Conservation (phyloP, 1,139 yeast genomes). For the Diutina siamensis region DNA sequence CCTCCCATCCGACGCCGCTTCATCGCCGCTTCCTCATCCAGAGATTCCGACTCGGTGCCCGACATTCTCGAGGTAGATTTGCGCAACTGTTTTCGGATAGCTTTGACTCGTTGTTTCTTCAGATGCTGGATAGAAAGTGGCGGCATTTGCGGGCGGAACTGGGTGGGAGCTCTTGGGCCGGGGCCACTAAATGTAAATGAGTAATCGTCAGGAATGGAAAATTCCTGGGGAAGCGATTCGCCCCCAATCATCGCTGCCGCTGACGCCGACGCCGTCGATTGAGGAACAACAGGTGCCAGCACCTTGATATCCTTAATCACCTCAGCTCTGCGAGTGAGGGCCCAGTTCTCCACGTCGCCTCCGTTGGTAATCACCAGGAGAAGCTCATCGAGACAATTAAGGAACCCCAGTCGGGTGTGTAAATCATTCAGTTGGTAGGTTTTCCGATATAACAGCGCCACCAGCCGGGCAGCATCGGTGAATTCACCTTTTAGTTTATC, state of each 20-base stretch:
- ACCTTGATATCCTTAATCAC: slow-evolving; percentile 16
- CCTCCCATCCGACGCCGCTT: slow-evolving; percentile 1
- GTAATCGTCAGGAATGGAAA: neutral
- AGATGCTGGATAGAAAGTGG: slow-evolving; percentile 1
- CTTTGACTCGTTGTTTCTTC: neutral
- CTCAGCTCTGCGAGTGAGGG: slow-evolving; percentile 37
- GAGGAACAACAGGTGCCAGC: neutral
- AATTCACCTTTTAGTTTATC: slow-evolving; percentile 33
- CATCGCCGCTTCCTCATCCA: neutral
- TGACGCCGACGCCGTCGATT: neutral
- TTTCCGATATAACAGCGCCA: slow-evolving; percentile 47
- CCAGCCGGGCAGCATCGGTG: slow-evolving; percentile 53
- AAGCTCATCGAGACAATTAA: slow-evolving; percentile 46
- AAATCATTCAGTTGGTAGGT: slow-evolving; percentile 1
- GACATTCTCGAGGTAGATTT: neutral
- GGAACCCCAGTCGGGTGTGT: slow-evolving; percentile 27
- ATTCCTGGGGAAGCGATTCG: neutral
- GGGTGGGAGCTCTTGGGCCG: neutral
- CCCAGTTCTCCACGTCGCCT: slow-evolving; percentile 45
- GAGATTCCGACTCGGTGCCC: neutral
- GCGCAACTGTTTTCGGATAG: neutral
- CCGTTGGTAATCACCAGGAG: slow-evolving; percentile 32
- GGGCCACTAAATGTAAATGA: neutral
- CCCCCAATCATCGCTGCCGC: neutral
- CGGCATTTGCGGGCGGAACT: slow-evolving; percentile 3